Evolutionary conservation across 2,329 filamentous ascomycete species (phyloP), one percentile per base, ranked within the genome.

Genomic region (Phyllosticta citrichinensis): DNA sequence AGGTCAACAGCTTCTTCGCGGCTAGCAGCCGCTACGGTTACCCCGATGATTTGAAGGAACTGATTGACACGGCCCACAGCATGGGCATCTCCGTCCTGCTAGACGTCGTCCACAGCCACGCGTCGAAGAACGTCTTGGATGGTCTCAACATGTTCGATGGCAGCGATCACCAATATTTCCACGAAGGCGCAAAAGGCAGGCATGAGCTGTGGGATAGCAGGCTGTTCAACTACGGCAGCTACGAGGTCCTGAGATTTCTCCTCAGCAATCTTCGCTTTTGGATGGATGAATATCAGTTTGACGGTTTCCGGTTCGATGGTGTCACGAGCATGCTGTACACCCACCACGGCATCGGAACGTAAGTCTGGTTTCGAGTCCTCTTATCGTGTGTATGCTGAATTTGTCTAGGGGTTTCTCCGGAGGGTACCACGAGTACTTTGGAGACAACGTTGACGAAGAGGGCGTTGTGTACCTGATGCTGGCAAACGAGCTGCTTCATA

Each of bases 1-100:
- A 99, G 75, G 85, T 99, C 77, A 99, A 97, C 79, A 97, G 89
- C 75, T 99, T 99, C 80, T 99, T 97, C 69, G 94, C 94, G 27
- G 92, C 93, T 12, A 97, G 92, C 75, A 97, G 93, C 74, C 87
- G 94, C 64, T 99, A 96, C 71, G 94, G 94, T 52, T 83, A 87
- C 0, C 94, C 94, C 0, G 94, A 99, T 70, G 94, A 97, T 47
- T 80, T 99, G 66, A 99, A 96, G 75, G 93, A 97, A 79, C 83
- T 99, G 56, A 89, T 99, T 65, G 94, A 99, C 70, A 96, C 90
- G 1, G 94, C 94, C 3, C 94, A 99, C 70, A 83, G 89, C 63
- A 77, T 99, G 80, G 94, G 94, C 0, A 85, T 99, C 65, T 88
- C 89, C 0, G 91, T 99, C 11, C 81, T 99, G 25, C 83, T 99